Base-by-base conservation (phyloP, 768 basidiomycete genomes). In the Tremella yokohamensis region DNA sequence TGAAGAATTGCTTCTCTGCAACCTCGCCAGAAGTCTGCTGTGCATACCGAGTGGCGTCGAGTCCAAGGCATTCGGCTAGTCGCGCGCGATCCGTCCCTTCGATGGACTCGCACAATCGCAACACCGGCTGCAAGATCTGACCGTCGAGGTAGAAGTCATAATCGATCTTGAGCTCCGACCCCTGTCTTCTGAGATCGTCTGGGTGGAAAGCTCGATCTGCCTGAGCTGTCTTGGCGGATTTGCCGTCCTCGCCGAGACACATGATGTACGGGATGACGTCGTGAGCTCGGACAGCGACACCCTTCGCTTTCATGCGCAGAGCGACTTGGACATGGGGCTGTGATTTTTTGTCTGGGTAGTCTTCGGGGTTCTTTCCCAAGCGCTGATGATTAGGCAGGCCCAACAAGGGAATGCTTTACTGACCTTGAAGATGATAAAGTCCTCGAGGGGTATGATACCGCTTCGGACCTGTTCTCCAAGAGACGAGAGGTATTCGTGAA, bases 251-350 rank as follows among this genome's bases (percentile, higher is more conserved):
- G 2, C 83, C 81, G 1, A 88, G 67, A 72, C 94, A 98, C 75
- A 99, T 97, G 39, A 98, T 82, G 75, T 99, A 99, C 0, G 93
- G 86, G 57, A 99, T 89, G 56, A 99, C 94, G 72, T 98, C 93
- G 47, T 96, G 93, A 0, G 81, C 82, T 29, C 86, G 85, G 0
- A 90, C 89, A 11, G 84, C 84, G 6, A 83, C 84, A 29, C 92
- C 90, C 62, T 84, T 87, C 3, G 84, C 81, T 78, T 92, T 93
- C 86, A 94, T 83, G 39, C 89, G 83, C 49, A 96, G 79, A 0
- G 93, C 94, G 16, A 99, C 96, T 69, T 96, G 92, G 1, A 98
- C 94, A 69, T 99, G 96, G 1, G 96, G 96, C 67, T 93, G 93
- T 39, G 81, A 85, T 77, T 97, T 97, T 7, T 84, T 88, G 72